Conservation (phyloP, 1,284 basidiomycete genomes). For the Cryptococcus depauperatus region DNA sequence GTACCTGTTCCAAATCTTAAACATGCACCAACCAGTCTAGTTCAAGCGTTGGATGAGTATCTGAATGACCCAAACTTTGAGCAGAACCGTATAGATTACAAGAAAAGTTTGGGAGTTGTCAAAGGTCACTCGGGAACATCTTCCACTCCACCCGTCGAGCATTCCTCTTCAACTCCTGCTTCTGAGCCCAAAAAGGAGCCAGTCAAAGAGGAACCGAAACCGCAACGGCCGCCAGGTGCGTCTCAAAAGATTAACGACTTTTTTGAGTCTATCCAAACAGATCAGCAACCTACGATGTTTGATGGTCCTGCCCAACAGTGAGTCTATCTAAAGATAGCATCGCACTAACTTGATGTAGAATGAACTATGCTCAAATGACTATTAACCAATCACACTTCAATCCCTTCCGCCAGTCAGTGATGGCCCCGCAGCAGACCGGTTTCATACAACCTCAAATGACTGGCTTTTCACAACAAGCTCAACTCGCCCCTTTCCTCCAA, state of each 20-base stretch:
- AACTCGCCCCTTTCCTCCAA: constrained; percentile 40
- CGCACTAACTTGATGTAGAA: constrained; percentile 49
- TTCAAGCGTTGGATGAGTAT: constrained; percentile 89
- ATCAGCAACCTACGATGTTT: constrained; percentile 50
- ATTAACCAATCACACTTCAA: constrained; percentile 50
- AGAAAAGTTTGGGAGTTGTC: constrained; percentile 67
- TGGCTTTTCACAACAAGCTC: constrained; percentile 49
- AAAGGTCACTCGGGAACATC: constrained; percentile 47
- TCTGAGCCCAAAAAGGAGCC: no score
- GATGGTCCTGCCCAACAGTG: constrained; percentile 24
- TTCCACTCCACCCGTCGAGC: constrained; percentile 8
- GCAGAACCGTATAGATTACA: constrained; percentile 86
- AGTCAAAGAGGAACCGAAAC: neutral
- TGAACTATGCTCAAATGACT: constrained; percentile 14
- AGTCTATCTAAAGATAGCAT: constrained; percentile 23
- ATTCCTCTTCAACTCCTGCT: constrained; percentile 9
- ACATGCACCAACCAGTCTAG: constrained; percentile 90
- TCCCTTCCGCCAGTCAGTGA: constrained; percentile 61
- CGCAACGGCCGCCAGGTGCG: constrained; percentile 19
- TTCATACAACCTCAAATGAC: constrained; percentile 55
- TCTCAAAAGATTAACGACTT: constrained; percentile 64
- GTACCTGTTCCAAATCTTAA: constrained; percentile 89
- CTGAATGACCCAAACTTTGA: constrained; percentile 93
- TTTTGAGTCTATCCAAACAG: constrained; percentile 81
- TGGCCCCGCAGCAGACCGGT: constrained; percentile 50